Conservation (phyloP, 495 filamentous ascomycete species). For the Neurospora sp. region DNA sequence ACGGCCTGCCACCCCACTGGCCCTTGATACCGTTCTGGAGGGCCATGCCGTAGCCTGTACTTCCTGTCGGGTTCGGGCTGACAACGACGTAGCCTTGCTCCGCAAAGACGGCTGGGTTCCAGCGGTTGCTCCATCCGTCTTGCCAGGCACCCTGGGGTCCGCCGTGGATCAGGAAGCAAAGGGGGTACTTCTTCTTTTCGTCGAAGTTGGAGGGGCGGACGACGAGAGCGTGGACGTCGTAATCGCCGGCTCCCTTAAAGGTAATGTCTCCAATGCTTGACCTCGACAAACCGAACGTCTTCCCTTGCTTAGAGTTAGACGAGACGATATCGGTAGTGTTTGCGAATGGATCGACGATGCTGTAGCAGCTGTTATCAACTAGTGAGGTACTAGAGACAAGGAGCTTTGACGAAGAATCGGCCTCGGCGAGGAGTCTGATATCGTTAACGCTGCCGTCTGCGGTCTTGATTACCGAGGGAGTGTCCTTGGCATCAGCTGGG, state of each 20-base stretch:
- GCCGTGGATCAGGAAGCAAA: conserved; percentile 79
- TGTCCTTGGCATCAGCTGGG: conserved; percentile 39
- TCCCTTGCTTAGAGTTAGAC: conserved; percentile 58
- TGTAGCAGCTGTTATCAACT: conserved; percentile 59
- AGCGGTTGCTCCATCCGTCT: conserved; percentile 76
- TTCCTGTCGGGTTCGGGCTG: conserved; percentile 81
- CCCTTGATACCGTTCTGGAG: conserved; percentile 67
- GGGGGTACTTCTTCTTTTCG: conserved; percentile 61
- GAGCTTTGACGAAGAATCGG: conserved; percentile 41
- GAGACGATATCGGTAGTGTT: conserved; percentile 43
- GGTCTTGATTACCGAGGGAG: conserved; percentile 45
- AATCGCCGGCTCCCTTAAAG: conserved; percentile 42
- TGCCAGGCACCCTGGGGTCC: conserved; percentile 81
- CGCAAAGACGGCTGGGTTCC: conserved; percentile 87
- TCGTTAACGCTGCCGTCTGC: conserved; percentile 50
- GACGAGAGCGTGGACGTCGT: conserved; percentile 67
- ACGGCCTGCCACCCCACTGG: conserved; percentile 72
- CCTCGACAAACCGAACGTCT: conserved; percentile 54
- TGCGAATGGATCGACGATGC: conserved; percentile 43
- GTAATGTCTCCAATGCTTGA: conserved; percentile 61
- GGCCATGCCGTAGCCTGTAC: conserved; percentile 73
- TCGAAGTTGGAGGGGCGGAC: conserved; percentile 75
- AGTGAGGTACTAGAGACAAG: conserved; percentile 57
- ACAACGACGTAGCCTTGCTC: conserved; percentile 88
- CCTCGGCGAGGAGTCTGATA: conserved; percentile 40